Conservation (phyloP, 371 early-diverging fungal species). For the Conidiobolus incongruus region DNA sequence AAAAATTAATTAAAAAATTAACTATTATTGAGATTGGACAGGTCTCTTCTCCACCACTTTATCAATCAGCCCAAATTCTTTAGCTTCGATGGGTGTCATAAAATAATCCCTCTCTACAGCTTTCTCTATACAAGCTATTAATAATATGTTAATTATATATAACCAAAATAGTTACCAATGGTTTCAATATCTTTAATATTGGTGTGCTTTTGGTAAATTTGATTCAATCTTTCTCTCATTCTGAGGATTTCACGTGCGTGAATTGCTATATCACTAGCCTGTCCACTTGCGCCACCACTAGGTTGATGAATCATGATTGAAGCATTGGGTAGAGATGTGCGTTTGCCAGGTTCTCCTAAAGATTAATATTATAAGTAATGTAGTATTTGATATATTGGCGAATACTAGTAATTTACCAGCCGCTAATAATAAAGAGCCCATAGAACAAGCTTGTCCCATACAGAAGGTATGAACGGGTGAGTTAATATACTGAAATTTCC, state of each 20-base stretch:
- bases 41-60: conserved; percentile 48
- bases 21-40: no score
- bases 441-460: conserved; percentile 91
- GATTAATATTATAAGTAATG: not conserved
- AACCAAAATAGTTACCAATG: conserved; percentile 33
- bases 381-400: not conserved
- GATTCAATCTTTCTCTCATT: conserved; percentile 65
- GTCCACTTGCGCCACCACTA: conserved; percentile 88
- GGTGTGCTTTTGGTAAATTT: conserved; percentile 72
- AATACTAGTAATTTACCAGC: conserved; percentile 55
- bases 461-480: conserved; percentile 86
- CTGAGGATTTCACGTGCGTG: conserved; percentile 89
- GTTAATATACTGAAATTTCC: conserved; percentile 49
- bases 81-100: conserved; percentile 80
- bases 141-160: not conserved
- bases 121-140: conserved; percentile 21
- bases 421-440: conserved; percentile 86
- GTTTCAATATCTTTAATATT: conserved; percentile 47
- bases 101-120: conserved; percentile 88
- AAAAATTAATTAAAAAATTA: no score
- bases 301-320: conserved; percentile 96
- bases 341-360: conserved; percentile 61
- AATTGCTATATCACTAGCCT: conserved; percentile 92
- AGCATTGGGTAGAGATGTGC: conserved; percentile 76
- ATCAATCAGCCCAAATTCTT: conserved; percentile 85